Base-by-base conservation (phyloP, 306 rosid species). In the Malus fusca region DNA sequence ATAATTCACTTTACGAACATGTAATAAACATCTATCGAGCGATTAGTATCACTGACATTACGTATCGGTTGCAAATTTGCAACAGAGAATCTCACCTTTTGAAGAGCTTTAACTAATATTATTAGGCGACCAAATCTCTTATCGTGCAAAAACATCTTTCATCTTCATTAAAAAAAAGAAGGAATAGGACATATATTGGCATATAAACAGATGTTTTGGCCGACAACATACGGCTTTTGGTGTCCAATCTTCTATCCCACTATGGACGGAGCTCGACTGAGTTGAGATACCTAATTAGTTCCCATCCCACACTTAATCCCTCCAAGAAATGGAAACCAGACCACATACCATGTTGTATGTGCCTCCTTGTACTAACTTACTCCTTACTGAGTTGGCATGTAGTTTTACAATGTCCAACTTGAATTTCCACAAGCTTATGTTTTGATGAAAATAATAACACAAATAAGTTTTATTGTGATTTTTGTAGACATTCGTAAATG, bases 161-260 rank as follows among this genome's bases (percentile, higher is more conserved):
- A 40, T 73, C 68, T 73, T 58, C 18, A 0, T 1, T 1, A 1
- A 6, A 35, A 5, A 6, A 6, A 7, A 37, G 8, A 53, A 14
- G 9, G 33, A 75, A 28, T 30, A 66, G 72, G 62, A 64, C 33
- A 64, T 30, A 5, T 69, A 69, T 15, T 15, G 37, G 37, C 44
- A 64, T 15, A 19, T 21, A 55, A 23, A 66, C 23, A 60, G 30
- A 43, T 73, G 14, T 71, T 66, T 77, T 71, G 84, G 84, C 86
- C 73, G 79, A 78, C 85, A 76, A 44, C 40, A 18, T 67, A 72
- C 75, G 63, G 64, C 60, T 43, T 66, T 19, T 51, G 65, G 65
- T 28, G 79, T 83, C 80, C n/a, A 22, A 75, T 76, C 68, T 72
- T 46, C 21, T 2, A 66, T 55, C 72, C 74, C 87, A 73, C 84